phyloP scores from a whole-genome alignment of 768 basidiomycete genomes.

The Hysterangium stoloniferum region DNA sequence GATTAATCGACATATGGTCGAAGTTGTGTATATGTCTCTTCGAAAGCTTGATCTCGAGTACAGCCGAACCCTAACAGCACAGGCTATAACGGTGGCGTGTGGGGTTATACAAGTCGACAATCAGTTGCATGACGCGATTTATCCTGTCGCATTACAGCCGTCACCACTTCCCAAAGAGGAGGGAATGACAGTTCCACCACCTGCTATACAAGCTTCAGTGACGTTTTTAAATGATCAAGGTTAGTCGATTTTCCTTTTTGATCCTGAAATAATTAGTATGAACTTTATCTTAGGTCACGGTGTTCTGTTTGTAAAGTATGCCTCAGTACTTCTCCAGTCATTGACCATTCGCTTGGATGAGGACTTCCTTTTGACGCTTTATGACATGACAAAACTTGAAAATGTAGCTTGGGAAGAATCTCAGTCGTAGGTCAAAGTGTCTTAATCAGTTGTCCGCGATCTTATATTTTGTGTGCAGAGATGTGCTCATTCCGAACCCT shows the following conservation, averaged over 20 bases:
- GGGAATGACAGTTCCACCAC: slow-evolving; percentile 70
- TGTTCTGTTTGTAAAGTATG: slow-evolving; percentile 96
- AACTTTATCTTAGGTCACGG: slow-evolving; percentile 69
- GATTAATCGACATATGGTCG: slow-evolving; percentile 77
- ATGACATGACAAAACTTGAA: slow-evolving; percentile 86
- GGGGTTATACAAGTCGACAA: slow-evolving; percentile 95
- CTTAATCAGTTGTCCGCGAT: background rate
- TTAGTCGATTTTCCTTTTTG: slow-evolving; percentile 23
- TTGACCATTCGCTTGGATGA: slow-evolving; percentile 96
- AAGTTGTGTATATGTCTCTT: slow-evolving; percentile 83
- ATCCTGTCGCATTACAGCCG: slow-evolving; percentile 91
- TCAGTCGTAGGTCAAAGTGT: slow-evolving; percentile 27
- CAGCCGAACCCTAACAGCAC: slow-evolving; percentile 66
- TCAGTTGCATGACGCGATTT: slow-evolving; percentile 92
- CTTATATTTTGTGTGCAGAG: slow-evolving; percentile 28
- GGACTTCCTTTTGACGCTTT: slow-evolving; percentile 86
- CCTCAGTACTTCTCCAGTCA: slow-evolving; percentile 87
- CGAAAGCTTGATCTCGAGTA: slow-evolving; percentile 80
- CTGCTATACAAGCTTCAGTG: slow-evolving; percentile 82
- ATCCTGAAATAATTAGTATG: slow-evolving; percentile 3
- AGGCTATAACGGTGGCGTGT: slow-evolving; percentile 71
- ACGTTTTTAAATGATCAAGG: slow-evolving; percentile 93
- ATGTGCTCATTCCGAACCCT: slow-evolving; percentile 59
- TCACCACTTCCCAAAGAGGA: slow-evolving; percentile 77
- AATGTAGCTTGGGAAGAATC: slow-evolving; percentile 84